Evolutionary conservation across 169 alveolate species (phyloP), one percentile per base, ranked within the genome.

Genomic region (Theileria annulata): DNA sequence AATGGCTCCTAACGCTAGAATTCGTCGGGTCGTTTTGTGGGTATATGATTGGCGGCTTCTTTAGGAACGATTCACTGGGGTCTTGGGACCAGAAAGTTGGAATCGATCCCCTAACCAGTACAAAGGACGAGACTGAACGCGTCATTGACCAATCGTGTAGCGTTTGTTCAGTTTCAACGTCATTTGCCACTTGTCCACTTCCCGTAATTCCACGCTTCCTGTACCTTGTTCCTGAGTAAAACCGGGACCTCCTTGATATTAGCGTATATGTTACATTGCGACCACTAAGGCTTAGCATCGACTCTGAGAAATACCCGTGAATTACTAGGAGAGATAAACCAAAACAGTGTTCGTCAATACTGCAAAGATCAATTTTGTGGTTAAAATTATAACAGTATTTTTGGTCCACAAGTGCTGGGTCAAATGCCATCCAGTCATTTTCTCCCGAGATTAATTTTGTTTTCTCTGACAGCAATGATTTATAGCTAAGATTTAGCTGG

Each of bases 181-280:
- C 96, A 89, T 98, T 98, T 0, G 99, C 95, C 27, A 89, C 92
- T 67, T 89, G 86, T 0, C 96, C 96, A 3, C 84, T 85, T 12
- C 89, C 67, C 77, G 96, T 97, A 12, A 96, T 92, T 1, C 99
- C 99, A 75, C 99, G 88, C 31, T 95, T 87, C 42, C 94, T 85
- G 75, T 96, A 98, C 69, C 99, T 85, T 30, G 97, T 95, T 31
- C 99, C 99, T 33, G 96, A 96, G 82, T 98, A 93, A 82, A 96
- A 92, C 25, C 88, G 78, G 64, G 97, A 97, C 81, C 98, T 93
- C 81, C 99, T 94, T 6, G 96, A 93, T 9, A 97, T 92, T 54
- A 97, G 87, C 8, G 79, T 74, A 0, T 88, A 62, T 27, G 75
- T 84, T 19, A 92, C 17, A 23, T 3, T 37, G 49, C 91, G 54